Evolutionary conservation across 2,329 filamentous ascomycete genomes (phyloP).

Genomic region (Fusarium secorum): DNA sequence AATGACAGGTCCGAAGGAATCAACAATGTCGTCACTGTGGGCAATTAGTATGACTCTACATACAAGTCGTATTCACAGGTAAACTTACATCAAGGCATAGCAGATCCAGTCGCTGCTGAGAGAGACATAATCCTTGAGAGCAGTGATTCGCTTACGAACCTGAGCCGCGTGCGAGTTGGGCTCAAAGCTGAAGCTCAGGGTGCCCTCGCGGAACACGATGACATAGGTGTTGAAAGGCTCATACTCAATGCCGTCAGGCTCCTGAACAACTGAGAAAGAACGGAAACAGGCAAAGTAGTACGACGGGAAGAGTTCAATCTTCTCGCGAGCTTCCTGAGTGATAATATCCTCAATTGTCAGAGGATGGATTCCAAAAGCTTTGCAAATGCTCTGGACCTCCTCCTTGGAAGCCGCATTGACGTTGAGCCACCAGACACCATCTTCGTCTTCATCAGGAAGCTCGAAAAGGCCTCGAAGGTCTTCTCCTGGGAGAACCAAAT

Average conservation of each 20-base stretch:
- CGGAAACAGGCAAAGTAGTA: conserved; percentile 99
- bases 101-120: conserved; percentile 98
- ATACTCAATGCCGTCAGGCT: conserved; percentile 82
- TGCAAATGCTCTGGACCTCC: conserved; percentile 86
- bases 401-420: conserved; percentile 89
- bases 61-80: background rate
- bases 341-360: conserved; percentile 96
- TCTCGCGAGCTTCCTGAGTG: conserved; percentile 94
- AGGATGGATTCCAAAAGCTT: conserved; percentile 94
- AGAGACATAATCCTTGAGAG: conserved; percentile 92
- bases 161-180: conserved; percentile 87
- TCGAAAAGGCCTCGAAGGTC: conserved; percentile 87
- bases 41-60: conserved; percentile 36
- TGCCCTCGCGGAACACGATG: conserved; percentile 93
- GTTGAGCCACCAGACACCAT: conserved; percentile 99
- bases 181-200: conserved; percentile 92
- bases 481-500: conserved; percentile 87
- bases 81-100: conserved; percentile 88
- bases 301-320: conserved; percentile 95
- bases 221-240: conserved; percentile 97
- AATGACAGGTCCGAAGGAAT: conserved; percentile 91
- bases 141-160: conserved; percentile 89
- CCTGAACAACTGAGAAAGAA: conserved; percentile 82
- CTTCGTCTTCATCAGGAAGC: conserved; percentile 66
- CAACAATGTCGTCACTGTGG: conserved; percentile 89